A percentile compares a stretch with the other conserved stretches of the same genome.
These are phyloP conservation scores for Omphalotus olearius DNA, from an alignment of 1,284 basidiomycete species.

Conservation along the genomic window DNA sequence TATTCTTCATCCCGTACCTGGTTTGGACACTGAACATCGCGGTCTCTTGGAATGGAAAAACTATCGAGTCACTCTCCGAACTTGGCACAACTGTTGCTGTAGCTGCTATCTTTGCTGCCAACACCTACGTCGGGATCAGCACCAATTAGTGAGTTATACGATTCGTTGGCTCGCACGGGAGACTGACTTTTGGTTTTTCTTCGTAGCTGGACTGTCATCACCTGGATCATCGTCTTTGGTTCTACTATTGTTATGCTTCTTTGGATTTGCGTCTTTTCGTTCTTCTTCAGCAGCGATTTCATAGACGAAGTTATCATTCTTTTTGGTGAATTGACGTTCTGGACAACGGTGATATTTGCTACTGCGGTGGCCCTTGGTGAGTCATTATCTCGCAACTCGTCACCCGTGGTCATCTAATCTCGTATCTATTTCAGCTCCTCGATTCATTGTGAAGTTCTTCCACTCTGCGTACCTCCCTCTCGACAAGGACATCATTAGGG, in stretches of 20 bases:
- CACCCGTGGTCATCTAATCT: neutral
- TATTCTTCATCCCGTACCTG: conserved; percentile 88
- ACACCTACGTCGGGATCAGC: conserved; percentile 85
- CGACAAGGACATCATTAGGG: conserved; percentile 84
- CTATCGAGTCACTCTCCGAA: conserved; percentile 78
- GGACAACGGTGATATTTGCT: conserved; percentile 72
- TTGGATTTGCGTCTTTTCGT: conserved; percentile 87
- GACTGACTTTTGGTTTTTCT: conserved; percentile 13
- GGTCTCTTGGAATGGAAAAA: conserved; percentile 69
- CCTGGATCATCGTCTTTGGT: conserved; percentile 74
- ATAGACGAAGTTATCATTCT: conserved; percentile 70
- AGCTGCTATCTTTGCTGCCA: conserved; percentile 84
- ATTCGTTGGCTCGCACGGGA: conserved; percentile 2
- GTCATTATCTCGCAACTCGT: conserved; percentile 28
- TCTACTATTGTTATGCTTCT: conserved; percentile 78
- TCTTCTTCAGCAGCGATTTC: conserved; percentile 68
- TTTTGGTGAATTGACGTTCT: conserved; percentile 79
- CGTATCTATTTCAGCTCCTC: conserved; percentile 47
- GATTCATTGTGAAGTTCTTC: conserved; percentile 70
- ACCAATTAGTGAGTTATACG: conserved; percentile 79
- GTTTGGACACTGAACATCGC: conserved; percentile 66
- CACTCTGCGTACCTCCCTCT: conserved; percentile 64
- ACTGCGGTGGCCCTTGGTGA: conserved; percentile 67
- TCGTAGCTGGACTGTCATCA: conserved; percentile 82
- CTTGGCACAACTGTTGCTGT: conserved; percentile 93